Conservation (phyloP, 352 stramenopile species). For the Pythium vanterpoolii region DNA sequence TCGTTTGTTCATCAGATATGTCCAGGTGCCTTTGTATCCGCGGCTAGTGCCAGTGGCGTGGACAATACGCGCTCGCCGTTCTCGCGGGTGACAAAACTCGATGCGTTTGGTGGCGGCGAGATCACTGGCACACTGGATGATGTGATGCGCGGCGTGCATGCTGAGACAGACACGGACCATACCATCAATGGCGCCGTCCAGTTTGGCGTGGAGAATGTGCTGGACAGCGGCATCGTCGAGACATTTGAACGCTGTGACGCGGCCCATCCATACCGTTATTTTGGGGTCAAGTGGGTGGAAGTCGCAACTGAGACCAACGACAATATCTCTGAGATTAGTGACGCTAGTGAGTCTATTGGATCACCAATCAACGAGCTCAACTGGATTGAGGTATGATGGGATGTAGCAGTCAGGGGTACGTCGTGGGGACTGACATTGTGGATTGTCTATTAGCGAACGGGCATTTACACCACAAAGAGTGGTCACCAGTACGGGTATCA, state of each 20-base stretch:
- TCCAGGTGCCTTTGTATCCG: background rate
- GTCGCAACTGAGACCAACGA: conserved; percentile 8
- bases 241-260: conserved; percentile 33
- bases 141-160: conserved; percentile 51
- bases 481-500: conserved; percentile 50
- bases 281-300: conserved; percentile 66
- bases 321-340: conserved; percentile 8
- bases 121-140: conserved; percentile 42
- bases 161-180: conserved; percentile 35
- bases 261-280: conserved; percentile 40
- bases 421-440: background rate
- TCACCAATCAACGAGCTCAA: conserved; percentile 45
- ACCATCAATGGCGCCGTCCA: conserved; percentile 44
- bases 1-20: conserved; percentile 20
- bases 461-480: conserved; percentile 27
- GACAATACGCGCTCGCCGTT: conserved; percentile 2
- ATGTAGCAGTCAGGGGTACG: background rate
- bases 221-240: conserved; percentile 48
- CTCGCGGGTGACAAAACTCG: conserved; percentile 37
- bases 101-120: conserved; percentile 49
- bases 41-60: background rate
- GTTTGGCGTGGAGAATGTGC: conserved; percentile 34
- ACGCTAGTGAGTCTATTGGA: conserved; percentile 10
- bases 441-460: conserved; percentile 27
- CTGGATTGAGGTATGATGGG: conserved; percentile 39